Evolutionary conservation across 2,329 filamentous ascomycete species (phyloP).

Genomic region (Ceratocystis destructans): DNA sequence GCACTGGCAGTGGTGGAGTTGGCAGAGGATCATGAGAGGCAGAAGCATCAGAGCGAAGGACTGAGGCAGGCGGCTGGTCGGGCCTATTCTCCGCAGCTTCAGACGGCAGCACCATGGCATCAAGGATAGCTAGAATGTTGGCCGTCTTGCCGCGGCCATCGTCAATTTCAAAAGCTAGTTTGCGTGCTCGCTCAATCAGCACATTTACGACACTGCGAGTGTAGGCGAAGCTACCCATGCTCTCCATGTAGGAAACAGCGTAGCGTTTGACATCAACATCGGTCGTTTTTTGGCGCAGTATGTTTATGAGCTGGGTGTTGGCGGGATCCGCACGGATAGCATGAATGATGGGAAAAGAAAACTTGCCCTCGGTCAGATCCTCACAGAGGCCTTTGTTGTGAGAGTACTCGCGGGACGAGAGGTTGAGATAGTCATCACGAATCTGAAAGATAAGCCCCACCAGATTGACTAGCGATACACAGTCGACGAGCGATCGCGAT

Average conservation of each 20-base stretch:
- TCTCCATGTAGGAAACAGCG: constrained; percentile 81
- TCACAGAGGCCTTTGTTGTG: constrained; percentile 89
- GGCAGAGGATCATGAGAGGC: background rate
- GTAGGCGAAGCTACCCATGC: constrained; percentile 79
- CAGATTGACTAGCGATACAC: constrained; percentile 70
- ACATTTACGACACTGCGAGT: constrained; percentile 53
- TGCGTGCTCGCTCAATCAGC: constrained; percentile 49
- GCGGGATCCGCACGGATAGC: constrained; percentile 64
- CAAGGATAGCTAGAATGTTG: constrained; percentile 52
- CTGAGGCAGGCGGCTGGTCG: background rate
- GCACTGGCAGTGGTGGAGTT: constrained; percentile 6
- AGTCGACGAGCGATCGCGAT: constrained; percentile 45
- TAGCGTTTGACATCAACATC: constrained; percentile 85
- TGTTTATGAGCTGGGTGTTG: constrained; percentile 75
- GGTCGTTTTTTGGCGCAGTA: constrained; percentile 75
- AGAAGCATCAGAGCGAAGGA: background rate
- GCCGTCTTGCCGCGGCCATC: constrained; percentile 41
- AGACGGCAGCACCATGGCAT: constrained; percentile 40
- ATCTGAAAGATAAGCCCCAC: constrained; percentile 83
- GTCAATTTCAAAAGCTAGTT: constrained; percentile 51
- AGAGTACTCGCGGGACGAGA: constrained; percentile 60
- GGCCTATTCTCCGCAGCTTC: background rate
- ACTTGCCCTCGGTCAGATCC: constrained; percentile 93
- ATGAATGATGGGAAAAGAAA: constrained; percentile 91
- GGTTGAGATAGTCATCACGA: constrained; percentile 86